These are phyloP conservation scores for Entomortierella chlamydospora DNA, from an alignment of 192 early-diverging fungal genomes.

Conservation along the genomic window DNA sequence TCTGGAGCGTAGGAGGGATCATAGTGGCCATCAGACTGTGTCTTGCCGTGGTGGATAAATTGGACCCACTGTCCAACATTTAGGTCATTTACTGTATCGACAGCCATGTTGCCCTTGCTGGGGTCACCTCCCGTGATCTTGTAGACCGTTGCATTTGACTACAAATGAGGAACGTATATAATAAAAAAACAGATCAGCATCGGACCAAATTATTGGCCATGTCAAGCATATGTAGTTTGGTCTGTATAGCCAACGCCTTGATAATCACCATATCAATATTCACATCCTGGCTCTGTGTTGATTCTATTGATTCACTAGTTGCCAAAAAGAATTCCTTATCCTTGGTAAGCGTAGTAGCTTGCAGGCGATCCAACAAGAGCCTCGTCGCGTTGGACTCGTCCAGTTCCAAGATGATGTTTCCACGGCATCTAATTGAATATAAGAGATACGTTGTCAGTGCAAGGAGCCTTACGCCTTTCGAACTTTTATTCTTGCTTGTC, in stretches of 20 bases:
- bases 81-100: conserved; percentile 64
- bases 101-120: conserved; percentile 65
- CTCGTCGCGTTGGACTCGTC: conserved; percentile 61
- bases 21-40: conserved; percentile 16
- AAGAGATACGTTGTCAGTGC: no score
- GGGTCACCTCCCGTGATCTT: conserved; percentile 70
- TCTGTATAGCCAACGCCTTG: no score
- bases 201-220: background rate
- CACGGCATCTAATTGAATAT: conserved; percentile 50
- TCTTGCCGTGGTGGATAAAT: conserved; percentile 47
- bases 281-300: background rate
- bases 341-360: conserved; percentile 55
- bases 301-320: conserved; percentile 22
- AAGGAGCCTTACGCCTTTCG: no score
- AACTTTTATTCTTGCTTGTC: no score
- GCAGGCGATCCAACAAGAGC: conserved; percentile 58
- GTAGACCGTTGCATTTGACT: conserved; percentile 41
- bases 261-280: conserved; percentile 36
- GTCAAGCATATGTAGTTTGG: conserved; percentile 2
- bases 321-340: conserved; percentile 68
- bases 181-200: background rate
- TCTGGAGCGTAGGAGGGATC: background rate
- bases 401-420: conserved; percentile 69
- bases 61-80: conserved; percentile 62
- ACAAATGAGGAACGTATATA: background rate